phyloP scores from a whole-genome alignment of 208 protist genomes.

The Leishmania mexicana region DNA sequence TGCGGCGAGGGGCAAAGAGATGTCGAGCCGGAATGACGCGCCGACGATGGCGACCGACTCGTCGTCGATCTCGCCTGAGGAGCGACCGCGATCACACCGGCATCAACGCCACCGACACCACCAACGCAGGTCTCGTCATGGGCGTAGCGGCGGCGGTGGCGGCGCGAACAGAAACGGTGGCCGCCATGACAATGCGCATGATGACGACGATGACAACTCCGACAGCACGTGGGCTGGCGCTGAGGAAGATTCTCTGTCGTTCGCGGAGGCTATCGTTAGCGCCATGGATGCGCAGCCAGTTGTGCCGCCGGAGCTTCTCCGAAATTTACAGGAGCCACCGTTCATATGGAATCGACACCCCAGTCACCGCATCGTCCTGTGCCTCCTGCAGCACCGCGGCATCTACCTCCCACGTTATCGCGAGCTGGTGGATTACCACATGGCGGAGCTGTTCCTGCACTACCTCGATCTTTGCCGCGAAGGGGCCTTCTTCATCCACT shows the following conservation, averaged over 20 bases:
- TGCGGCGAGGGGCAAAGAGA: neutral
- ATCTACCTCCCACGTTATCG: constrained; percentile 59
- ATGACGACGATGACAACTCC: neutral
- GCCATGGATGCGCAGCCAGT: constrained; percentile 57
- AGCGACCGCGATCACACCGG: neutral
- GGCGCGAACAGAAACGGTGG: neutral
- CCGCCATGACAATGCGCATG: neutral
- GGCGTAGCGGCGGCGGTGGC: neutral
- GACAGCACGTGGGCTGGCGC: neutral
- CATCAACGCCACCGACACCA: neutral
- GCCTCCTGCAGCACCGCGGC: constrained; percentile 61
- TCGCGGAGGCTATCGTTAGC: constrained; percentile 21
- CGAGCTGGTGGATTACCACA: constrained; percentile 84
- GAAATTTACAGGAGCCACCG: constrained; percentile 22
- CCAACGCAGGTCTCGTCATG: neutral
- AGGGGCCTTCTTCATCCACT: constrained; percentile 82
- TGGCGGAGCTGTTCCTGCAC: constrained; percentile 77
- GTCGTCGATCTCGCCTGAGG: constrained; percentile 2
- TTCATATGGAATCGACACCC: constrained; percentile 65
- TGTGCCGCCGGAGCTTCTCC: constrained; percentile 55
- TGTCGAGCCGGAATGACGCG: neutral
- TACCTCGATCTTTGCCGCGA: constrained; percentile 62
- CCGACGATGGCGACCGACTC: neutral
- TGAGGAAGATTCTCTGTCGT: constrained; percentile 10
- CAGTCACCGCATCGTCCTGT: constrained; percentile 59